Base-by-base conservation (phyloP, 2,329 filamentous ascomycete genomes). In the Ceratocystis cubensis region DNA sequence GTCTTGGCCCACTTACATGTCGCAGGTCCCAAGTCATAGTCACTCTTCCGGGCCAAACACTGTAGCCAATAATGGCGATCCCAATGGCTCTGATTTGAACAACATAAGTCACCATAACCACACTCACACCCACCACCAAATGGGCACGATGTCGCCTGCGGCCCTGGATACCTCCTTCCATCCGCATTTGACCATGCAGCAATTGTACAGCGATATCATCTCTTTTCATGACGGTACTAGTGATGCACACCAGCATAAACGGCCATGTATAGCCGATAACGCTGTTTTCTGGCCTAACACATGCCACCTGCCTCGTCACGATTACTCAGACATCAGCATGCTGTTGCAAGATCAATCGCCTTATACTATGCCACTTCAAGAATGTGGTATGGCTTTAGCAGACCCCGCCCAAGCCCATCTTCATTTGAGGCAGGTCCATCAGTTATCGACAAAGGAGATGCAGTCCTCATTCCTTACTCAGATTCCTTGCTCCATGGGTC, bases 231-330 rank as follows among this genome's bases (percentile, higher is more conserved):
- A 69, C 53, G 63, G 50, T n/a, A 46, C 65, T 2, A 63, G 68
- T 37, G 66, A 65, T 7, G 45, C 65, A 20, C 44, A 56, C 37
- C 66, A 69, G 46, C 66, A 70, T 22, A 66, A 66, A 17, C 68
- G 68, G 5, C 64, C 64, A 45, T 70, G 69, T 45, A 65, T 67
- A 46, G 65, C 68, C 13, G 66, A 70, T 48, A 69, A 70, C 61
- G 56, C 65, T 33, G 30, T 62, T 41, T 65, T 69, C 8, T 66
- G 65, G 67, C 66, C 69, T 3, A 62, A 70, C 3, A 67, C 66
- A n/a, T 71, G 70, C 57, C 70, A 69, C 30, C 59, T 71, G 30
- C 70, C 70, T 41, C 67, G 69, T 10, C 66, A 69, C 28, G 66
- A 67, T 44, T 69, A 69, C 44, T 46, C 68, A 53, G 69, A 69